Evolutionary conservation across 1,284 basidiomycete genomes (phyloP).

Genomic region (Ceratobasidium sp.): DNA sequence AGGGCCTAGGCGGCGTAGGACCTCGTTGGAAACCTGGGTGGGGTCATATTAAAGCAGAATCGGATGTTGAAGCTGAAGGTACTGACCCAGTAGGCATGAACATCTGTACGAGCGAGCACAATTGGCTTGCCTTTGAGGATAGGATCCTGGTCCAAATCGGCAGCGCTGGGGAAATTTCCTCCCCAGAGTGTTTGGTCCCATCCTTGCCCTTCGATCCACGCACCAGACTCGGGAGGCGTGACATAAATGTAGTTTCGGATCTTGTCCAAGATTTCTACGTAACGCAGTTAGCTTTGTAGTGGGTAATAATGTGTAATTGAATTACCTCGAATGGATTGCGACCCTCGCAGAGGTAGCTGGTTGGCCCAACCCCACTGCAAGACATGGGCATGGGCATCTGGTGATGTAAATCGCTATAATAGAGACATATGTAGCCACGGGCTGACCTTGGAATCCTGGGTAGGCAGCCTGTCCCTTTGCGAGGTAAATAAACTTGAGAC

Average conservation of each 20-base stretch:
- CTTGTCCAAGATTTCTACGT: neutral
- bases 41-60: neutral
- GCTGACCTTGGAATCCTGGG: constrained; percentile 70
- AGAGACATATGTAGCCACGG: neutral
- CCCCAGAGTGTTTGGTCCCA: constrained; percentile 85
- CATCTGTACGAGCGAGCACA: constrained; percentile 75
- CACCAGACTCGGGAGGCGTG: constrained; percentile 38
- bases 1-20: constrained; percentile 64
- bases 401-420: neutral
- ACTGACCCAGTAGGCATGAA: constrained; percentile 81
- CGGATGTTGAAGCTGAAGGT: constrained; percentile 46
- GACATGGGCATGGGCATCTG: constrained; percentile 83
- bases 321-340: constrained; percentile 65
- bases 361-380: constrained; percentile 72
- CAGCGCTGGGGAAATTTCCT: constrained; percentile 78
- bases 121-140: constrained; percentile 71
- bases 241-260: neutral
- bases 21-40: constrained; percentile 29
- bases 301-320: neutral
- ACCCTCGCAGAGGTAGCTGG: constrained; percentile 66
- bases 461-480: constrained; percentile 61
- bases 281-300: neutral
- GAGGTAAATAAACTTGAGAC: constrained; percentile 55
- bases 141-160: constrained; percentile 68
- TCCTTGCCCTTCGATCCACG: constrained; percentile 86